Evolutionary conservation across 106 monocot genomes (phyloP), one percentile per base, ranked within the genome.

Genomic region (Allium fistulosum): DNA sequence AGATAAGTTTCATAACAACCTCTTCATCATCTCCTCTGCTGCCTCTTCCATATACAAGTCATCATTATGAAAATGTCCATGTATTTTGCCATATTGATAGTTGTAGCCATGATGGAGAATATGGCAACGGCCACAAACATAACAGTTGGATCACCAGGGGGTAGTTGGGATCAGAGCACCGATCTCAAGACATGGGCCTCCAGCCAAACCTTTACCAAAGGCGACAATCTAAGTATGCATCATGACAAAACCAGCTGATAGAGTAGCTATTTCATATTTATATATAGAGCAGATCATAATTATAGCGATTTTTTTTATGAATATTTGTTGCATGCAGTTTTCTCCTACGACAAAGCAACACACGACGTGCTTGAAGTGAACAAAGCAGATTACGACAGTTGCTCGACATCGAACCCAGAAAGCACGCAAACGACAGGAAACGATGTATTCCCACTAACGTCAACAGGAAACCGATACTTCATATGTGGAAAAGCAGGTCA

Each of bases 301-400:
- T 58, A 26, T 16, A 17, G 9, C 5, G 22, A 4, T 9, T 59
- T 26, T 59, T 59, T 4, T 18, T 59, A 17, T 9, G 14, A 59
- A 9, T 49, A 15, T 18, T 66, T 1, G 17, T 51, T 51, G 37
- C 37, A 37, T 49, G 57, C 67, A 74, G 74, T 74, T 10, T 74
- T 74, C 37, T 8, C 58, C 2, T 74, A 74, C 50, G 49, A 82
- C 46, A 12, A 17, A 2, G 2, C 14, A 5, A 5, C 1, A 1
- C 88, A 90, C 64, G 16, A 73, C 15, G 79, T 90, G 57, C 11
- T 65, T 22, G 89, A 90, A 69, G 89, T 90, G 64, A 80, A 10
- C 15, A 51, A 73, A 65, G 55, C 75, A 4, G 63, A 61, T 73
- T 81, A 91, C 71, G 63, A 59, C 60, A 26, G 71, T 37, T 91